These are phyloP conservation scores for Plasmopara muralis DNA, from an alignment of 352 stramenopile genomes.

Conservation along the genomic window DNA sequence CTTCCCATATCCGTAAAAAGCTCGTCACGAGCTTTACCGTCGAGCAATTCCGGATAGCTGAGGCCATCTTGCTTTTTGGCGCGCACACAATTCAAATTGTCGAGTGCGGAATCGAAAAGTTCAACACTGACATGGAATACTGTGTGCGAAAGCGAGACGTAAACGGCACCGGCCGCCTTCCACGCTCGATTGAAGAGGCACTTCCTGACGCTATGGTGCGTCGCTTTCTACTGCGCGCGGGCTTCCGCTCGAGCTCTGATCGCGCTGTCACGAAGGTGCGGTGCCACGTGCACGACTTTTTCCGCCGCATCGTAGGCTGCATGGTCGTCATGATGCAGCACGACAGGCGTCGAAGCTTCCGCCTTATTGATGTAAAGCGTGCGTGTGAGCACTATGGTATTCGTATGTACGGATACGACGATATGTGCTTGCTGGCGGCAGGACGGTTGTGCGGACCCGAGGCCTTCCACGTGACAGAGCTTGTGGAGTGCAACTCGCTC, in stretches of 20 bases:
- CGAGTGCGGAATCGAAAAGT: conserved; percentile 26
- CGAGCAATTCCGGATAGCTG: conserved; percentile 1
- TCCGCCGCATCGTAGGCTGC: conserved; percentile 41
- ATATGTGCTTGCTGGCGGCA: conserved; percentile 47
- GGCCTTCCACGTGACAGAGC: conserved; percentile 62
- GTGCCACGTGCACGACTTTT: conserved; percentile 43
- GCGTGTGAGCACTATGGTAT: conserved; percentile 61
- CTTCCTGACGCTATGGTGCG: conserved; percentile 46
- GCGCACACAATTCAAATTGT: conserved; percentile 1
- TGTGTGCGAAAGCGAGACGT: conserved; percentile 45
- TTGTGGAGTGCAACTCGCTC: conserved; percentile 46
- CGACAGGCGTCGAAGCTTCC: conserved; percentile 35
- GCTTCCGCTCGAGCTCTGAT: conserved; percentile 48
- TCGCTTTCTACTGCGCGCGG: conserved; percentile 65
- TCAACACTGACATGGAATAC: conserved; percentile 37
- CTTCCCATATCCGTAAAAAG: conserved; percentile 6
- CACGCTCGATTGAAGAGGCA: conserved; percentile 21
- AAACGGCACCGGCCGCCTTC: conserved; percentile 12
- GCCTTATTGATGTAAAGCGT: conserved; percentile 57
- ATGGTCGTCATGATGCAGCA: conserved; percentile 49
- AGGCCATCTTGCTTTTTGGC: background rate
- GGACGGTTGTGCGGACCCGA: conserved; percentile 19
- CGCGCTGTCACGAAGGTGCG: conserved; percentile 32
- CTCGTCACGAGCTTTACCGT: background rate
- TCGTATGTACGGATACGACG: conserved; percentile 73